phyloP scores from a whole-genome alignment of 2,329 filamentous ascomycete species.

The Myriosclerotinia duriaeana region DNA sequence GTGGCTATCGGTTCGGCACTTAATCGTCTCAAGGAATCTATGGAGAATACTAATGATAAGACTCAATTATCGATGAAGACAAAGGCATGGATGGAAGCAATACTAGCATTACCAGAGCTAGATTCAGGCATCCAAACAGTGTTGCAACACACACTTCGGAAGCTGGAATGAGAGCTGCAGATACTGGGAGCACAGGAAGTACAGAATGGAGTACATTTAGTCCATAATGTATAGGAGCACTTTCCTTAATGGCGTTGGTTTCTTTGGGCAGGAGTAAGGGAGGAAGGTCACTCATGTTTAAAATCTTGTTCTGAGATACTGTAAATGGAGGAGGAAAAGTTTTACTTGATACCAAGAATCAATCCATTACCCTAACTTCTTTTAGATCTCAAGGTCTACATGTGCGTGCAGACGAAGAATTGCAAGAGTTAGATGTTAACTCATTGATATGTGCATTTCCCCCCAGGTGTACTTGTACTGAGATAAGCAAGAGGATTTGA shows the following conservation, averaged over 20 bases:
- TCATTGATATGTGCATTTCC: neutral
- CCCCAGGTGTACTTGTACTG: neutral
- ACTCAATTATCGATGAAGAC: constrained; percentile 50
- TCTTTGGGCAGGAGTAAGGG: constrained; percentile 1
- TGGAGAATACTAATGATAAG: constrained; percentile 48
- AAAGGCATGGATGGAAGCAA: constrained; percentile 54
- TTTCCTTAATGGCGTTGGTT: neutral
- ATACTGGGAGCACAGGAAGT: neutral
- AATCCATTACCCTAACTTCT: neutral
- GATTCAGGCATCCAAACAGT: constrained; percentile 58
- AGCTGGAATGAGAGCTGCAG: constrained; percentile 29
- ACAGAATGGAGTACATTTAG: neutral
- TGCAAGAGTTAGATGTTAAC: neutral
- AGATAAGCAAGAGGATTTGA: neutral
- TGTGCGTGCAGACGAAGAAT: neutral
- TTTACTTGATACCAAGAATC: neutral
- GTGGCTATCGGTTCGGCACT: constrained; percentile 66
- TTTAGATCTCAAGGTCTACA: neutral
- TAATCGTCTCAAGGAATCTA: constrained; percentile 56
- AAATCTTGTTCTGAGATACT: neutral
- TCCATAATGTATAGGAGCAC: constrained; percentile 4
- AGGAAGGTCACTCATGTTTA: neutral
- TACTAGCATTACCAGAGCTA: constrained; percentile 51
- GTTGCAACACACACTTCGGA: constrained; percentile 48
- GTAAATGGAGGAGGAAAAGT: neutral